Base-by-base conservation (phyloP, 805 yeast genomes). In the Isabelozyma rhagii region DNA sequence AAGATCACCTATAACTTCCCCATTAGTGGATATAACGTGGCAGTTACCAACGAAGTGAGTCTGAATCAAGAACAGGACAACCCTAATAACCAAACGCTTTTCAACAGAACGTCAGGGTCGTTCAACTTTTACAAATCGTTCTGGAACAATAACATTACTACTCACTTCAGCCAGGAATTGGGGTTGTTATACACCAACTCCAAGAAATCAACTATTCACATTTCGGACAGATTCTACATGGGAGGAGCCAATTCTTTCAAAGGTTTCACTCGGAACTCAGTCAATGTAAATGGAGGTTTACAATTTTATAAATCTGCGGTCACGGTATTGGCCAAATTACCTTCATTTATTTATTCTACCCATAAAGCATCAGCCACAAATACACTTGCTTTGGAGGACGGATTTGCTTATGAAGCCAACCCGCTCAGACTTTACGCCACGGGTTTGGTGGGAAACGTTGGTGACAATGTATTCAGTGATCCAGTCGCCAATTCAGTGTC, bases 181-280 rank as follows among this genome's bases (percentile, higher is more conserved):
- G 97, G 96, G 4, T 72, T 75, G 48, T 70, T 89, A 28, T 67
- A 72, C 50, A 71, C 80, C 48, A 61, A 77, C 15, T 52, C 59
- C 17, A 44, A 55, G 5, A 36, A 53, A 10, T 11, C 40, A 9
- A 48, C 50, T 18, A 68, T 88, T 1, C 92, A 87, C 59, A 61
- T 85, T 29, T 78, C 85, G 61, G 99, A 93, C 65, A 79, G 88
- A 55, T 93, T 92, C 63, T 89, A 84, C 60, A 73, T 88, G 43
- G 96, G 97, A 14, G 97, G 97, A 0, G 80, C 84, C 11, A 78
- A 83, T 48, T 86, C 85, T 47, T 81, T 90, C 28, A 74, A 87
- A 50, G 90, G 92, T 1, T 89, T 87, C 60, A 74, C 80, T 34
- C 71, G 78, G 47, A 85, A 85, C 70, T 81, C 89, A 0, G 64